Percentiles rank a stretch among this genome's conserved stretches.
These are phyloP conservation scores for Kluyveromyces aestuarii DNA, from an alignment of 805 yeast species.

Conservation along the genomic window DNA sequence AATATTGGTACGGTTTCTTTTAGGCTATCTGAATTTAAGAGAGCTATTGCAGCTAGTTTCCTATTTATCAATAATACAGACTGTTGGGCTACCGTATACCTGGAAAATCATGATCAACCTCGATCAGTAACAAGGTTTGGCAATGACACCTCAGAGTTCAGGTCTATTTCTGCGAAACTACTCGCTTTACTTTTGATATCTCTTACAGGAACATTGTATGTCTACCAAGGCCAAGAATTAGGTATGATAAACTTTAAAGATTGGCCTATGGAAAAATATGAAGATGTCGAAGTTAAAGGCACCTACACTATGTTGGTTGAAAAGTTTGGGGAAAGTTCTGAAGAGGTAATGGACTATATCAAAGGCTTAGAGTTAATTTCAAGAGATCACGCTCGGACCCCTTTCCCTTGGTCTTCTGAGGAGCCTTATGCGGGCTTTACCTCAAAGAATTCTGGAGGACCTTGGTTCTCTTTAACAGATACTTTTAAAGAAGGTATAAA, in stretches of 20 bases:
- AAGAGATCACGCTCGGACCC: constrained; percentile 45
- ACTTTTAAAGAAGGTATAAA: constrained; percentile 31
- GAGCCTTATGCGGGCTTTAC: constrained; percentile 37
- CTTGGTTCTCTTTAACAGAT: constrained; percentile 30
- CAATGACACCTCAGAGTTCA: constrained; percentile 26
- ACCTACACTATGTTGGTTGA: constrained; percentile 29
- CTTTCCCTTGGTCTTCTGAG: constrained; percentile 41
- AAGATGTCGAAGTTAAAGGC: constrained; percentile 39
- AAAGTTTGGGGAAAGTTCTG: constrained; percentile 10
- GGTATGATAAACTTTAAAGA: constrained; percentile 41
- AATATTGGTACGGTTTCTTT: constrained; percentile 22
- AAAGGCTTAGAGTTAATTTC: constrained; percentile 30
- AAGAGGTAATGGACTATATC: constrained; percentile 22
- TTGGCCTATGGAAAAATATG: constrained; percentile 42
- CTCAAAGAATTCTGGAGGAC: constrained; percentile 23
- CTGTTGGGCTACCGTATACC: constrained; percentile 48
- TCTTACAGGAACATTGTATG: constrained; percentile 44
- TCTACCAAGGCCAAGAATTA: constrained; percentile 55
- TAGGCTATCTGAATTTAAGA: constrained; percentile 33
- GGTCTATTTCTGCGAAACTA: constrained; percentile 38
- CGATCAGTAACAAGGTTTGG: constrained; percentile 44
- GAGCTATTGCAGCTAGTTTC: constrained; percentile 29
- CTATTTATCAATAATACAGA: constrained; percentile 39
- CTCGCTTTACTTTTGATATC: constrained; percentile 36
- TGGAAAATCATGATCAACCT: constrained; percentile 53